These are phyloP conservation scores for Cordyceps fumosorosea DNA, from an alignment of 2,329 filamentous ascomycete species.

Conservation along the genomic window DNA sequence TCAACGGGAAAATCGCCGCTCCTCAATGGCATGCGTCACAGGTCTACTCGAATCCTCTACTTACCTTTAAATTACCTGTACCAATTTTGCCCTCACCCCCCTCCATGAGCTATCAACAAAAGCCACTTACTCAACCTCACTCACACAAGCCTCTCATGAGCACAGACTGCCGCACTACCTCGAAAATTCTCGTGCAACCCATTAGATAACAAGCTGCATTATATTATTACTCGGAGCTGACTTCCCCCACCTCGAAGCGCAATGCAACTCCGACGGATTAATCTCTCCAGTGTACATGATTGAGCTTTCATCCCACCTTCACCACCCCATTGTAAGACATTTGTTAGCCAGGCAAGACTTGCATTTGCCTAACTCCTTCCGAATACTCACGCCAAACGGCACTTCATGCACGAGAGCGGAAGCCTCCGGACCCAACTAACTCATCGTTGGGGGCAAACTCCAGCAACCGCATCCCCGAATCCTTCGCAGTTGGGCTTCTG, in stretches of 20 bases:
- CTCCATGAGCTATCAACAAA: constrained; percentile 9
- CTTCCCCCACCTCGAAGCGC: not conserved
- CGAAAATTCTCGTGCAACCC: not conserved
- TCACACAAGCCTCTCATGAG: not conserved
- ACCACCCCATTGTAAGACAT: not conserved
- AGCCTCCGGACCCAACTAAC: not conserved
- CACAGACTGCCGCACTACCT: constrained; percentile 1
- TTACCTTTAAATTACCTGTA: not conserved
- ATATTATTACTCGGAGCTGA: constrained; percentile 1
- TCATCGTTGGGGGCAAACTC: not conserved
- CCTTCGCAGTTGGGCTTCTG: not conserved
- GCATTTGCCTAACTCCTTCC: constrained; percentile 1
- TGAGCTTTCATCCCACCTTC: constrained; percentile 5
- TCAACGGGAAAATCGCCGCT: not conserved
- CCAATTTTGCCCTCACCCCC: not conserved
- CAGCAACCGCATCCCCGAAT: not conserved
- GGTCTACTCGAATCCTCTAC: not conserved
- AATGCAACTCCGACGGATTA: not conserved
- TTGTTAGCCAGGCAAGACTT: not conserved
- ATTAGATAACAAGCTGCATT: not conserved
- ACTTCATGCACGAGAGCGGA: constrained; percentile 2
- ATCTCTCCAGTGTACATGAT: not conserved
- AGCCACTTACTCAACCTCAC: not conserved
- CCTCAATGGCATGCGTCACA: not conserved
- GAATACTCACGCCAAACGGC: constrained; percentile 1